A percentile compares a stretch with the other conserved stretches of the same genome.
These are phyloP conservation scores for Stephania japonica DNA, from an alignment of 164 flowering plant species.

Conservation along the genomic window DNA sequence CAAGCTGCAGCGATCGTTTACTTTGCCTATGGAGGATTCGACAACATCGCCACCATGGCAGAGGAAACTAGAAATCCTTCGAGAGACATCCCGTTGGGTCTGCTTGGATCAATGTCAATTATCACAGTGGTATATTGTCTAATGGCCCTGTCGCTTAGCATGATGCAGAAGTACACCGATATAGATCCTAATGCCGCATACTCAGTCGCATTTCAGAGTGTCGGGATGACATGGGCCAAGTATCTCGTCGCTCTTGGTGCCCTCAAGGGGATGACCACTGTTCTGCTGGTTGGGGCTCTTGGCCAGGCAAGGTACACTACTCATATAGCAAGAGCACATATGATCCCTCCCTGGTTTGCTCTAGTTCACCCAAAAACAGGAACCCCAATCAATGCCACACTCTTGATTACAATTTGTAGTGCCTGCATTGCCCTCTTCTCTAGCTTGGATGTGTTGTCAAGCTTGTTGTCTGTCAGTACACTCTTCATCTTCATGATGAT, in stretches of 20 bases:
- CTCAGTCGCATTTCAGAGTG: slow-evolving; percentile 48
- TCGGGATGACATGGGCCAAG: slow-evolving; percentile 69
- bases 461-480: slow-evolving; percentile 52
- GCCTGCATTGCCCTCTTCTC: slow-evolving; percentile 53
- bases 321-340: slow-evolving; percentile 64
- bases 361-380: slow-evolving; percentile 54
- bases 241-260: slow-evolving; percentile 59
- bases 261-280: slow-evolving; percentile 64
- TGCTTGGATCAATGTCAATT: slow-evolving; percentile 59
- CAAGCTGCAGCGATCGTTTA: slow-evolving; percentile 52
- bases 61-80: slow-evolving; percentile 62
- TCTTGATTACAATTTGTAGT: slow-evolving; percentile 32
- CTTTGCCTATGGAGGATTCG: slow-evolving; percentile 63
- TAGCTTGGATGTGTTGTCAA: slow-evolving; percentile 42
- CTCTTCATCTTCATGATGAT: slow-evolving; percentile 60
- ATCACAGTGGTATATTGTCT: slow-evolving; percentile 49
- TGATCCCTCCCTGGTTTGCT: slow-evolving; percentile 69
- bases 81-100: slow-evolving; percentile 53
- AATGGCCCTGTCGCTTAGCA: slow-evolving; percentile 40
- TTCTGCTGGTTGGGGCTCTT: slow-evolving; percentile 49
- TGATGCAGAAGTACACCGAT: slow-evolving; percentile 55
- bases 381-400: slow-evolving; percentile 61
- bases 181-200: slow-evolving; percentile 46
- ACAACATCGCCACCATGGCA: slow-evolving; percentile 60
- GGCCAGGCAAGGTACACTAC: slow-evolving; percentile 56